Conservation (phyloP, 257 asterid genomes). For the Jacaranda mimosifolia region DNA sequence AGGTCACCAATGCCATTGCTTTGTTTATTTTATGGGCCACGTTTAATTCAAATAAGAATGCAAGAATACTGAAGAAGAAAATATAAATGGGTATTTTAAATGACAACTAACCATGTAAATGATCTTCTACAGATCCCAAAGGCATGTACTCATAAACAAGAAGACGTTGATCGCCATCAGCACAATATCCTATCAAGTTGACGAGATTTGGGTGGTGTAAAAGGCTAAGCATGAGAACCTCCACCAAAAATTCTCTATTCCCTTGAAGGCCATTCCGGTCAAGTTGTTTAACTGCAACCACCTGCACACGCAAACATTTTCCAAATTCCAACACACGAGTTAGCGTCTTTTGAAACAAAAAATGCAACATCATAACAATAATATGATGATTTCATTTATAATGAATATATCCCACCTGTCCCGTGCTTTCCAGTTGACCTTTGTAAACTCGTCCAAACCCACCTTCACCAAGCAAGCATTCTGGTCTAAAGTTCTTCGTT, state of each 20-base stretch:
- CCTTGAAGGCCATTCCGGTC: constrained; percentile 97
- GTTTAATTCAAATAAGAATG: neutral
- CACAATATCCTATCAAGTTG: constrained; percentile 97
- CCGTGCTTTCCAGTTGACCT: constrained; percentile 84
- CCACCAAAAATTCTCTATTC: constrained; percentile 92
- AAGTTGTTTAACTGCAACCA: constrained; percentile 95
- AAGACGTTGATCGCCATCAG: constrained; percentile 97
- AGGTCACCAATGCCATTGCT: neutral
- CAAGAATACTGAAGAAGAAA: constrained; percentile 6
- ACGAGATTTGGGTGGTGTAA: constrained; percentile 93
- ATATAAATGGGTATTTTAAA: neutral
- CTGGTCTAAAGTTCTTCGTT: constrained; percentile 85
- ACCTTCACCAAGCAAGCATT: constrained; percentile 94
- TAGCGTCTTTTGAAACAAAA: neutral
- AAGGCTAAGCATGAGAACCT: constrained; percentile 99
- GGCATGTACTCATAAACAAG: constrained; percentile 97
- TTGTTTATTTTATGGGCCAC: neutral
- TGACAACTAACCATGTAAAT: constrained; percentile 83
- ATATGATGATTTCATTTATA: constrained; percentile 7
- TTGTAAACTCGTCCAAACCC: constrained; percentile 96
- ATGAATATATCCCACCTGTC: constrained; percentile 64
- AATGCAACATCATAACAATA: neutral
- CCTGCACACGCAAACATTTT: constrained; percentile 57
- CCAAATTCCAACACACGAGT: constrained; percentile 12
- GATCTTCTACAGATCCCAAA: constrained; percentile 97